Evolutionary conservation across 2,329 filamentous ascomycete species (phyloP), one percentile per base, ranked within the genome.

Genomic region (Colletotrichum sp.): DNA sequence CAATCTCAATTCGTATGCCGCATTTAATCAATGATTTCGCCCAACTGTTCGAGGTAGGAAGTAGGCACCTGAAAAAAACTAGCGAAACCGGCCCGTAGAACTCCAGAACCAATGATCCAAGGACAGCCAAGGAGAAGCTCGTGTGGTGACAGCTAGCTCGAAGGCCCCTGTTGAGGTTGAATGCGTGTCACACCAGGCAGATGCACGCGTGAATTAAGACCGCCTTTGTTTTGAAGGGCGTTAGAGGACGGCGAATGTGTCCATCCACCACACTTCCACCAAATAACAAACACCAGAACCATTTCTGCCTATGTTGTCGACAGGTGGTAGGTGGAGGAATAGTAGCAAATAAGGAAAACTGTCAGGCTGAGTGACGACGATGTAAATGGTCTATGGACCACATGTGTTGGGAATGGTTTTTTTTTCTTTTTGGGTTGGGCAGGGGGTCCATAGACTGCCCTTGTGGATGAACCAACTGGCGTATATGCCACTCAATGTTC

Each of bases 1-100:
- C 73, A 68, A 44, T 68, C 76, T 69, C 76, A 76, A 63, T 66
- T 77, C 73, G 73, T 76, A 76, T 76, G 76, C 73, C 73, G 52
- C 69, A 64, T 77, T 52, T 66, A 77, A 70, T 76, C 76, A 77
- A 75, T 71, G 69, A 69, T 66, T 71, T 57, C 72, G 75, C 72
- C 75, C 62, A 77, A 49, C 57, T 67, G 28, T 75, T 75, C 28
- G 39, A 68, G 21, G 64, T 67, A 72, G 66, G 34, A 72, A 75
- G 59, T 32, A 28, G 62, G 60, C 60, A 71, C 36, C 62, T 24
- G 26, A 32, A n/a, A 63, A 55, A 75, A 24, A 67, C 39, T 75
- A 39, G 69, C 73, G 73, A 75, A 75, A 71, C 67, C 52, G 44
- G 39, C 65, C 74, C 65, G 59, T 68, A 60, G 24, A 74, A 72